Conservation (phyloP, 768 basidiomycete species). For the Lactarius sp. region DNA sequence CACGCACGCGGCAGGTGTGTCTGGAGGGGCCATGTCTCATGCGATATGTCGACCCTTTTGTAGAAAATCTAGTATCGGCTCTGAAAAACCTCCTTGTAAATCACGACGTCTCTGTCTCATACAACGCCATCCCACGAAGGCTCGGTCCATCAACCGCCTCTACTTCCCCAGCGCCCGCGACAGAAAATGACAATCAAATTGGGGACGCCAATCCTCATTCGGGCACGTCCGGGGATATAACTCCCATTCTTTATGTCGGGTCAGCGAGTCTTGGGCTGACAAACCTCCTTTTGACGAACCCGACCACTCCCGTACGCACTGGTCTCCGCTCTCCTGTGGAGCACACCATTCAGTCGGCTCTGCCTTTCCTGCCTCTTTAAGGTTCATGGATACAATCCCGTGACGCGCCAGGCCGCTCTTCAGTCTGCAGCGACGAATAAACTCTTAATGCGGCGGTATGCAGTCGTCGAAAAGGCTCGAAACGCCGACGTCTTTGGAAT, state of each 20-base stretch:
- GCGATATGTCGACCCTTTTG: neutral
- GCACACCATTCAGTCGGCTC: neutral
- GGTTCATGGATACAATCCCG: constrained; percentile 77
- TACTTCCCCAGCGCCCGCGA: neutral
- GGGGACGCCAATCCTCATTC: neutral
- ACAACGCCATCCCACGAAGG: constrained; percentile 33
- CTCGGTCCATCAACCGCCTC: constrained; percentile 18
- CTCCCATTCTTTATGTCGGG: constrained; percentile 55
- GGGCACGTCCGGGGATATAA: neutral
- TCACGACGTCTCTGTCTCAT: constrained; percentile 27
- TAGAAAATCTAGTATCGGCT: constrained; percentile 35
- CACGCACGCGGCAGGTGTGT: constrained; percentile 57
- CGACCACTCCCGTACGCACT: constrained; percentile 47
- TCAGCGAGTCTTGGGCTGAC: constrained; percentile 74
- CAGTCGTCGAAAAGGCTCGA: constrained; percentile 77
- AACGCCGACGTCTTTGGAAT: constrained; percentile 95
- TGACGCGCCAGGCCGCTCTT: constrained; percentile 39
- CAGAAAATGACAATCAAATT: neutral
- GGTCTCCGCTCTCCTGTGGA: neutral
- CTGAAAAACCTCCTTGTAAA: constrained; percentile 28
- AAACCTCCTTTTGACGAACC: constrained; percentile 83
- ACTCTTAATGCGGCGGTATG: constrained; percentile 87
- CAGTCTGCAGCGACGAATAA: constrained; percentile 72
- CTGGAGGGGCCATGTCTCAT: neutral
- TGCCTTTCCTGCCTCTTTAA: constrained; percentile 30